Base-by-base conservation (phyloP, 2,329 filamentous ascomycete genomes). In the Cladophialophora bantiana region DNA sequence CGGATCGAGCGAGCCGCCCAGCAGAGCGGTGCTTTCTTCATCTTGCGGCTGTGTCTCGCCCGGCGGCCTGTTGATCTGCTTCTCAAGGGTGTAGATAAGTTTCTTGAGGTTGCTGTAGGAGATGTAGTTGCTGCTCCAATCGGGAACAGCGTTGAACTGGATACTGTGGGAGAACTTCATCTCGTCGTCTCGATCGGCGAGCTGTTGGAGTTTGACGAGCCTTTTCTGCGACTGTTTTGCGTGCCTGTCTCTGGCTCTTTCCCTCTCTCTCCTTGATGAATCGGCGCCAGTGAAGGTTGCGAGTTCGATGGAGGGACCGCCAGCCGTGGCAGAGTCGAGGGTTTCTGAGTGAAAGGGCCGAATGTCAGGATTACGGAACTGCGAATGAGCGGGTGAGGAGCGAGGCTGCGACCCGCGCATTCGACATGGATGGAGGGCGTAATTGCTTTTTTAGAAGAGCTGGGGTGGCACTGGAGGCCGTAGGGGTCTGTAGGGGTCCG, bases 121-220 rank as follows among this genome's bases (percentile, higher is more conserved):
- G 77, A 99, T 96, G 80, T 99, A 99, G 80, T 98, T 89, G 75
- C 90, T 94, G 83, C 93, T 97, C 95, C 95, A 99, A 81, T 99
- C 95, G n/a, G 95, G 95, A 74, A 99, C 95, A 70, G 95, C 94
- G 83, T 99, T 99, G 83, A 99, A 99, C 84, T 99, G 95, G 74
- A 99, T 90, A 81, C 94, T 98, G 79, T 99, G 95, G 18, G 94
- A 98, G 85, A 99, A 99, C 89, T 98, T 98, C 95, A 99, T 99
- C 48, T 69, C 72, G 73, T 74, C 71, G 59, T 67, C 48, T 20
- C 59, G 32, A n/a, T 71, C 64, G 42, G 69, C 70, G 26, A 73
- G 70, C 10, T 64, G 38, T 57, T 71, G 45, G 34, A 74, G 68
- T 59, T 74, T 74, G 20, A 56, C 45, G 12, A 72, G 62, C 59